These are phyloP conservation scores for Annulohypoxylon maeteangense DNA, from an alignment of 495 filamentous ascomycete species.

Conservation along the genomic window DNA sequence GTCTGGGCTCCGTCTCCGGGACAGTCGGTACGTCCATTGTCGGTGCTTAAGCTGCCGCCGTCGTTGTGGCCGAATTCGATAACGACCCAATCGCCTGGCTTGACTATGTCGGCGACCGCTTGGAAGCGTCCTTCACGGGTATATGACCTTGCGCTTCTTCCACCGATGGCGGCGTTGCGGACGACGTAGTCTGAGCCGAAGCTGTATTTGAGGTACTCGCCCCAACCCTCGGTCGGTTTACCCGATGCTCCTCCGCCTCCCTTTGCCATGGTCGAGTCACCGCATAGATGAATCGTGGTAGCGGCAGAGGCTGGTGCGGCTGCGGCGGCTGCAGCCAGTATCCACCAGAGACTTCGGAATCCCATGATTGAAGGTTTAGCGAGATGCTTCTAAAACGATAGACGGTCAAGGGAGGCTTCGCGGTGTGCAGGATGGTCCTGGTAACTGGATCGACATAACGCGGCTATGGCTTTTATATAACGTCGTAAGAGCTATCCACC, in stretches of 20 bases:
- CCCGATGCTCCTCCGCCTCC: slow-evolving; percentile 51
- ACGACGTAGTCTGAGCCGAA: slow-evolving; percentile 48
- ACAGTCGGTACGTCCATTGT: slow-evolving; percentile 69
- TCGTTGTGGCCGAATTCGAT: slow-evolving; percentile 64
- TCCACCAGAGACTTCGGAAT: neutral
- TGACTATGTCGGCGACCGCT: slow-evolving; percentile 49
- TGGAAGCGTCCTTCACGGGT: slow-evolving; percentile 58
- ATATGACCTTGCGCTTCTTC: slow-evolving; percentile 57
- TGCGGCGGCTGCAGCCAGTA: slow-evolving; percentile 23
- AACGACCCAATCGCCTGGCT: slow-evolving; percentile 58
- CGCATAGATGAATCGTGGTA: slow-evolving; percentile 60
- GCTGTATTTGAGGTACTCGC: slow-evolving; percentile 50
- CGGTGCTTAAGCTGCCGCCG: slow-evolving; percentile 48
- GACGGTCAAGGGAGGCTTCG: neutral
- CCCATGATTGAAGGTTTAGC: slow-evolving; percentile 11
- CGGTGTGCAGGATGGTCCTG: neutral
- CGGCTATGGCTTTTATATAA: slow-evolving; percentile 17
- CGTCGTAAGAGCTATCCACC: neutral
- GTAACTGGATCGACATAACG: slow-evolving; percentile 6
- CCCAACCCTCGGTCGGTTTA: slow-evolving; percentile 51
- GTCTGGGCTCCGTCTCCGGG: slow-evolving; percentile 64
- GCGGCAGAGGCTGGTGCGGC: slow-evolving; percentile 24
- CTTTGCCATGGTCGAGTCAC: slow-evolving; percentile 66
- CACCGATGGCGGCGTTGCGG: slow-evolving; percentile 57
- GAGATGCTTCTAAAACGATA: neutral